These are phyloP conservation scores for Nephelium lappaceum DNA, from an alignment of 345 rosid species.

Conservation along the genomic window DNA sequence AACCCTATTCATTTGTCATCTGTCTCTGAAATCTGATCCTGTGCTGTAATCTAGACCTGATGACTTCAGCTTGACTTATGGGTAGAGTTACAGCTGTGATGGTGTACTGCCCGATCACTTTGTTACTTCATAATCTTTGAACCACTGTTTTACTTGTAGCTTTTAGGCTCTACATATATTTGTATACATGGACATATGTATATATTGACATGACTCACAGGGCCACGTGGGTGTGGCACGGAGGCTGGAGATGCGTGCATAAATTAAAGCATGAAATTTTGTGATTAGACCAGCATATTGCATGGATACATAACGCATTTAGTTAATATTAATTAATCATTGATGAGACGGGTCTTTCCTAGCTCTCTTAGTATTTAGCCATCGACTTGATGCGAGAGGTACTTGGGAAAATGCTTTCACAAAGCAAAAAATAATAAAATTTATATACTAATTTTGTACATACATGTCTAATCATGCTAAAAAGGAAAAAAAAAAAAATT, in stretches of 20 bases:
- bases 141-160: constrained; percentile 12
- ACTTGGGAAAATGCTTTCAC: no score
- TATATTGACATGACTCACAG: no score
- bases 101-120: neutral
- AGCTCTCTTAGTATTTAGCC: no score
- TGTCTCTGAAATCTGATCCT: neutral
- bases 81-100: constrained; percentile 2
- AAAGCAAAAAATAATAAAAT: no score
- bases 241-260: neutral
- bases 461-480: neutral
- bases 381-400: no score
- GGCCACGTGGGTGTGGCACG: constrained; percentile 4
- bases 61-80: constrained; percentile 34
- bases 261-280: neutral
- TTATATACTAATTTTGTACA: neutral
- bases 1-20: neutral
- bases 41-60: constrained; percentile 11
- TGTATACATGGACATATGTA: no score
- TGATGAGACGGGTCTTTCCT: constrained; percentile 12
- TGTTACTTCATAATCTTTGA: constrained; percentile 8
- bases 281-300: neutral
- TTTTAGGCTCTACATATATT: neutral
- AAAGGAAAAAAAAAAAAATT: neutral
- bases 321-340: neutral
- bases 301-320: constrained; percentile 12